Evolutionary conservation across 2,329 filamentous ascomycete species (phyloP).

Genomic region (Venturia oleaginea): DNA sequence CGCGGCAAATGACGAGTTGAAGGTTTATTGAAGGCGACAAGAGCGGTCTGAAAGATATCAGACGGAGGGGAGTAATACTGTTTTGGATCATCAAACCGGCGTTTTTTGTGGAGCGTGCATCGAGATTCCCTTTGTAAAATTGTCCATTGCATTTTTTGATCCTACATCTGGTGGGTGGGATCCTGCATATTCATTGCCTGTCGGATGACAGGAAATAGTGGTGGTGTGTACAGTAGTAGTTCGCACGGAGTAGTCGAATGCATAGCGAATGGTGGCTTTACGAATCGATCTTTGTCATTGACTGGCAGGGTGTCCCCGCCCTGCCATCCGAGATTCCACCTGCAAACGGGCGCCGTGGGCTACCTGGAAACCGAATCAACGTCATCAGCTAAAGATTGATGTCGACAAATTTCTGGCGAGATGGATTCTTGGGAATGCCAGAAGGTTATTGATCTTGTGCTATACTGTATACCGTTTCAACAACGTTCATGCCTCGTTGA

Average conservation of each 20-base stretch:
- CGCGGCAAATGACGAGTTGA: background rate
- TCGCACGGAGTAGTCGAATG: background rate
- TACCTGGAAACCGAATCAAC: too few species aligned
- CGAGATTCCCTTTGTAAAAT: slow-evolving; percentile 2
- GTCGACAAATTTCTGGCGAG: too few species aligned
- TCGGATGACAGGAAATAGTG: background rate
- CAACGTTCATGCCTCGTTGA: too few species aligned
- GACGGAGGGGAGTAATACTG: background rate
- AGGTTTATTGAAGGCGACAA: background rate
- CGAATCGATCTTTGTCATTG: background rate
- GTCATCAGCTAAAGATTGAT: too few species aligned
- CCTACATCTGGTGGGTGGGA: background rate
- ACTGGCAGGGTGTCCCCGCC: too few species aligned
- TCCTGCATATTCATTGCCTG: background rate
- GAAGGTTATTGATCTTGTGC: too few species aligned
- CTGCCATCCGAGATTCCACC: too few species aligned
- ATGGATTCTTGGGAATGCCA: too few species aligned
- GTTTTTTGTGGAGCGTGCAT: background rate
- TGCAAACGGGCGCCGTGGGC: too few species aligned
- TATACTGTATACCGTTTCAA: too few species aligned
- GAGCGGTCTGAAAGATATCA: background rate
- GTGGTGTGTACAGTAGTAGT: background rate
- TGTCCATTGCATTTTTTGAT: background rate
- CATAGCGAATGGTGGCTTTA: background rate
- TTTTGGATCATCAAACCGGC: background rate